Base-by-base conservation (phyloP, 306 rosid species). In the Acmispon strigosus region DNA sequence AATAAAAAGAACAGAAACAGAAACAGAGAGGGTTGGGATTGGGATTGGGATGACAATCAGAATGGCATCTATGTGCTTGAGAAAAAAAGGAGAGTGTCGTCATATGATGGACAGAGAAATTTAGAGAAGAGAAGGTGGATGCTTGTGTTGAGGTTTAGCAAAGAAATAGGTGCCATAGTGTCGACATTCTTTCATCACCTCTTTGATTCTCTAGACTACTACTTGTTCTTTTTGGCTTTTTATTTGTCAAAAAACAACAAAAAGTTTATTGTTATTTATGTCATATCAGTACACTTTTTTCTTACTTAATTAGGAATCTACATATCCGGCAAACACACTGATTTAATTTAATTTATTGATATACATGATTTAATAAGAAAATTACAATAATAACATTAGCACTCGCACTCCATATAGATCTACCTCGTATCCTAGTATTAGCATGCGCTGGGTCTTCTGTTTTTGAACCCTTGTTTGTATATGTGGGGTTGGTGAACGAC, bases 151-250 rank as follows among this genome's bases (percentile, higher is more conserved):
- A 62, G 83, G 36, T 80, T 81, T 78, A 27, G 74, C 48, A 0
- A 4, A 15, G 6, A 17, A 50, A 80, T 81, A 67, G 78, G 75
- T 55, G 79, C 65, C 42, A 85, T 15, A 52, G 81, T 93, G 98
- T 93, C 98, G 97, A 93, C 98, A 90, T 76, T 59, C 67, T 47
- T 20, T 49, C 64, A 41, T 37, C 85, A 69, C 80, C 43, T 74
- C 9, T 70, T 18, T 47, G 0, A 24, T n/a, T 50, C 18, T 62
- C 7, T 13, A 13, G 3, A 18, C 12, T 55, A 13, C 15, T 11
- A 3, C 0, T 12, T 10, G 19, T 13, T 39, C n/a, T 12, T 39
- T 18, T 12, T 62, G 0, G 27, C 9, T 58, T 75, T 62, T 1
- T 55, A 54, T 54, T 55, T 42, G 42, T 4, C 7, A 7, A 11